These are phyloP conservation scores for Epichloe elymi DNA, from an alignment of 2,329 filamentous ascomycete species.

Conservation along the genomic window DNA sequence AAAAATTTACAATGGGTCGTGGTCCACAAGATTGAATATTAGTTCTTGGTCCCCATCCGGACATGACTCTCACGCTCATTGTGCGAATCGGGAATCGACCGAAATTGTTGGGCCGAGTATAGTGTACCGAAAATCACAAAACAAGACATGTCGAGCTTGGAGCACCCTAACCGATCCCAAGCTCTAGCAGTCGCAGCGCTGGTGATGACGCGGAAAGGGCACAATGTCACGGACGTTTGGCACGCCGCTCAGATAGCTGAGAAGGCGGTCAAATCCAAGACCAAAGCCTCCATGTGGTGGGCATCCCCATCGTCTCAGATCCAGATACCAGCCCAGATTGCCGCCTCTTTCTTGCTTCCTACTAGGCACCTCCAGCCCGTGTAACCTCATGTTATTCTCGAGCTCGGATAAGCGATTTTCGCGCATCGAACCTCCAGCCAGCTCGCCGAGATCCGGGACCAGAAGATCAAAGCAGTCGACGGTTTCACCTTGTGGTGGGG, in stretches of 20 bases:
- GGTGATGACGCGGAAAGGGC: conserved; percentile 66
- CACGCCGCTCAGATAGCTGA: conserved; percentile 73
- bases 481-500: conserved; percentile 32
- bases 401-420: conserved; percentile 63
- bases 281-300: conserved; percentile 87
- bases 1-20: neutral
- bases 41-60: neutral
- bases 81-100: neutral
- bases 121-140: neutral
- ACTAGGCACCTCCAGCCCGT: conserved; percentile 41
- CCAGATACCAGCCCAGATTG: conserved; percentile 68
- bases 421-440: conserved; percentile 80
- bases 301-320: conserved; percentile 80
- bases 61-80: neutral
- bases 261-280: conserved; percentile 73
- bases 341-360: conserved; percentile 16
- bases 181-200: conserved; percentile 45
- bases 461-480: conserved; percentile 87
- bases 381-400: conserved; percentile 54
- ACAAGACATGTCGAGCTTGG: neutral
- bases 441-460: conserved; percentile 72
- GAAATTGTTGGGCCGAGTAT: neutral
- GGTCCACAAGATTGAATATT: neutral
- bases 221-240: conserved; percentile 75
- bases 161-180: neutral